These are phyloP conservation scores for Aspergillus panamensis DNA, from an alignment of 495 filamentous ascomycete genomes.

Conservation along the genomic window DNA sequence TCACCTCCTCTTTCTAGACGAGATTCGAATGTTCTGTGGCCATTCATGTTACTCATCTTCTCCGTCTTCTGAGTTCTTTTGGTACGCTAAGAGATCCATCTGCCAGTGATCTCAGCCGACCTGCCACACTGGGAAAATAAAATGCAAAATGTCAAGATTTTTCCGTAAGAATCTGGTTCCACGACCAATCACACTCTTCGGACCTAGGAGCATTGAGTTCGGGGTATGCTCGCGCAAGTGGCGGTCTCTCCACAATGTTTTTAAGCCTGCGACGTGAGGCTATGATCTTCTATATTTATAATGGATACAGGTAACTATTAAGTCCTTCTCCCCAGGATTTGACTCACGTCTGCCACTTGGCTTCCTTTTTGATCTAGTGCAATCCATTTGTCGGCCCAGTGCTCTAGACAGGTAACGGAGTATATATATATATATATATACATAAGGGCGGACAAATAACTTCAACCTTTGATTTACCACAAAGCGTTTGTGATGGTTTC, in stretches of 20 bases:
- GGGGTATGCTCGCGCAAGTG: constrained; percentile 10
- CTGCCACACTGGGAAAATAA: constrained; percentile 25
- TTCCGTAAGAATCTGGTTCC: constrained; percentile 4
- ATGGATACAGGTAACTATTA: constrained; percentile 4
- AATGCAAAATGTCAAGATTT: constrained; percentile 9
- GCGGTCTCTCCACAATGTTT: constrained; percentile 15
- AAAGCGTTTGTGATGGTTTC: background rate
- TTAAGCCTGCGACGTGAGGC: background rate
- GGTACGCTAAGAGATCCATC: constrained; percentile 13
- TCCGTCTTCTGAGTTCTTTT: background rate
- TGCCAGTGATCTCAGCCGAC: constrained; percentile 16
- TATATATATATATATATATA: no score
- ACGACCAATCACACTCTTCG: constrained; percentile 1
- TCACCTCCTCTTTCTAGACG: background rate
- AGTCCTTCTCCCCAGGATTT: constrained; percentile 6
- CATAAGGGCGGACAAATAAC: background rate
- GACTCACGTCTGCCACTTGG: constrained; percentile 25
- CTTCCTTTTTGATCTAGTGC: constrained; percentile 25
- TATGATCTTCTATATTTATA: background rate
- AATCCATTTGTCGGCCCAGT: constrained; percentile 2
- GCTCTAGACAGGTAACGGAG: background rate
- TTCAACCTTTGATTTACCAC: no score
- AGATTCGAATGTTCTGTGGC: background rate
- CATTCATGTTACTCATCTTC: constrained; percentile 2
- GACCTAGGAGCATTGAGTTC: background rate